Evolutionary conservation across 2,329 filamentous ascomycete genomes (phyloP), one percentile per base, ranked within the genome.

Genomic region (Botrytis squamosa): DNA sequence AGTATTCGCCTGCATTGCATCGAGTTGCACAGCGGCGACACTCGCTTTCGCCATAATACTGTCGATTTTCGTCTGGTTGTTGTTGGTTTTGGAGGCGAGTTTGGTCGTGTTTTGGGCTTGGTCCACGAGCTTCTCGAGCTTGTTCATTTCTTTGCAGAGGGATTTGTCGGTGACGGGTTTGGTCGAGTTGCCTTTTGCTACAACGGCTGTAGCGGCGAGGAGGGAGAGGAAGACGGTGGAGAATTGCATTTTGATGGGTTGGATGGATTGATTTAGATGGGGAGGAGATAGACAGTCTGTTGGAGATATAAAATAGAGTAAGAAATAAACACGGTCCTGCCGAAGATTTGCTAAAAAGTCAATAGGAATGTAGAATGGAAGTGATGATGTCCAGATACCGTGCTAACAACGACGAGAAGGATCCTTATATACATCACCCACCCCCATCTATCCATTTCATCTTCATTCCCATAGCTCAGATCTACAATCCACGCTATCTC

Each of bases 11-110:
- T 80, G 70, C 73, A 84, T 76, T 4, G 79, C 76, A 49, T 77
- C 74, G 69, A 84, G 80, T 73, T 77, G 76, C 29, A 80, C 76
- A 5, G 80, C 77, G 4, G 77, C 79, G 2, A 77, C 72, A 33
- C 81, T 77, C 1, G 82, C 82, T 77, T 83, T 83, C 71, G 81
- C 79, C 77, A 84, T 80, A 76, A 84, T 80, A 29, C 77, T 77
- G 16, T 79, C 81, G 16, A 81, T 80, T 74, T 81, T 80, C 59
- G 83, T 83, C 40, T 82, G 79, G 74, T 84, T 83, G 78, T 80
- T 80, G 29, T 83, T 75, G 68, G 81, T 80, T 62, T 80, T 75
- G 67, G 78, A 70, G 29, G 80, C 78, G 6, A 84, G 80, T 73
- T 78, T 76, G 40, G 83, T 84, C 5, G 78, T 75, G 78, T 85